These are phyloP conservation scores for Anastatica hierochuntica DNA, from an alignment of 345 rosid genomes.

Conservation along the genomic window DNA sequence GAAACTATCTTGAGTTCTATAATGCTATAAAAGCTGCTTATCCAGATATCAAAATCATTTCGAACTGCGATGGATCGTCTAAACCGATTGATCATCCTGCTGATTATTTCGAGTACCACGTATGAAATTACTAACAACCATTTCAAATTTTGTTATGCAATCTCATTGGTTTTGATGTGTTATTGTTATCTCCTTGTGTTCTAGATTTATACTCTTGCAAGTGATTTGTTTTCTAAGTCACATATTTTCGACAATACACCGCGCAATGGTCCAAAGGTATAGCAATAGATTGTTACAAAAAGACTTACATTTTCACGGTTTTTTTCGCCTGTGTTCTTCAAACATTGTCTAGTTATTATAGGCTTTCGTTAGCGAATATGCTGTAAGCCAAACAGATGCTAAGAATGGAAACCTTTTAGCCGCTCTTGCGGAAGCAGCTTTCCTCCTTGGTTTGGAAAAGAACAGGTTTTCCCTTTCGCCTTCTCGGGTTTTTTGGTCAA, in stretches of 20 bases:
- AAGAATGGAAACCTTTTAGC: constrained; percentile 77
- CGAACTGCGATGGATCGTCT: constrained; percentile 87
- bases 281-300: background rate
- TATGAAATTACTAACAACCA: constrained; percentile 13
- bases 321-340: too few species aligned
- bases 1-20: constrained; percentile 81
- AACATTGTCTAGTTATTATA: too few species aligned
- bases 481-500: background rate
- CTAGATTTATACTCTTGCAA: constrained; percentile 64
- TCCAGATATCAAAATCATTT: constrained; percentile 73
- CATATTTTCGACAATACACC: constrained; percentile 51
- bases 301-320: too few species aligned
- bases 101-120: constrained; percentile 79
- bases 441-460: constrained; percentile 84
- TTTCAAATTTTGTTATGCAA: background rate
- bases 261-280: constrained; percentile 72
- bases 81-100: constrained; percentile 63
- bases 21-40: constrained; percentile 55
- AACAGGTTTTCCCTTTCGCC: constrained; percentile 52
- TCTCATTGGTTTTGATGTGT: background rate
- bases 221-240: constrained; percentile 40
- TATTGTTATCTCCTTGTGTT: background rate
- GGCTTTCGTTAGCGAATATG: constrained; percentile 97
- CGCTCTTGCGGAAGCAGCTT: constrained; percentile 80
- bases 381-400: constrained; percentile 61